Base-by-base conservation (phyloP, 208 protist genomes). In the Leishmania aethiopica region DNA sequence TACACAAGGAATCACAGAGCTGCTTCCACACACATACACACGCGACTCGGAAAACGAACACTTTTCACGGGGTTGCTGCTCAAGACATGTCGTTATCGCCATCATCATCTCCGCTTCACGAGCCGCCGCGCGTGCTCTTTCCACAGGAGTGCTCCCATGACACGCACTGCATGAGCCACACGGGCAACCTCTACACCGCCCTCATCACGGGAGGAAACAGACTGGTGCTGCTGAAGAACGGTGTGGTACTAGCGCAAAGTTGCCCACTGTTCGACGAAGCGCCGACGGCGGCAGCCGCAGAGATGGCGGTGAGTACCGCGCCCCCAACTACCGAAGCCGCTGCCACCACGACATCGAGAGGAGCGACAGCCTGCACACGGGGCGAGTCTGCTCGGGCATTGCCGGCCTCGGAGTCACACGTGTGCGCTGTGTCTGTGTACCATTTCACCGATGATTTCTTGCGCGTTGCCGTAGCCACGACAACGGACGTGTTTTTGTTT, bases 91-190 rank as follows among this genome's bases (percentile, higher is more conserved):
- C n/a, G 72, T 47, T 35, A n/a, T 62, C 78, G 22, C 17, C 62
- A 22, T 0, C 82, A 2, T 15, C 49, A n/a, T 59, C 47, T 22
- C 28, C 69, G 67, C 66, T 74, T 45, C 74, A 82, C 19, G 47
- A 70, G 49, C 62, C 78, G 0, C 80, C 90, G 47, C 72, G 70
- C 40, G 89, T 91, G 45, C 91, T 91, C 67, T 96, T 94, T 45
- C 91, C 94, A 28, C 94, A 94, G 80, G 79, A 81, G 25, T 95
- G 91, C 71, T 84, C 84, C 15, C 90, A 94, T 69, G 77, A 92
- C 25, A 87, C 89, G 1, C 92, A 92, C 77, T 84, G 88, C 59
- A 85, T 93, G 45, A 91, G 84, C 60, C 77, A 79, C 3, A 83
- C 74, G 22, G 94, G 92, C 4, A 87, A 92, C 77, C 78, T 97